These are phyloP conservation scores for Mucor velutinosus DNA, from an alignment of 371 early-diverging fungal genomes.

Conservation along the genomic window DNA sequence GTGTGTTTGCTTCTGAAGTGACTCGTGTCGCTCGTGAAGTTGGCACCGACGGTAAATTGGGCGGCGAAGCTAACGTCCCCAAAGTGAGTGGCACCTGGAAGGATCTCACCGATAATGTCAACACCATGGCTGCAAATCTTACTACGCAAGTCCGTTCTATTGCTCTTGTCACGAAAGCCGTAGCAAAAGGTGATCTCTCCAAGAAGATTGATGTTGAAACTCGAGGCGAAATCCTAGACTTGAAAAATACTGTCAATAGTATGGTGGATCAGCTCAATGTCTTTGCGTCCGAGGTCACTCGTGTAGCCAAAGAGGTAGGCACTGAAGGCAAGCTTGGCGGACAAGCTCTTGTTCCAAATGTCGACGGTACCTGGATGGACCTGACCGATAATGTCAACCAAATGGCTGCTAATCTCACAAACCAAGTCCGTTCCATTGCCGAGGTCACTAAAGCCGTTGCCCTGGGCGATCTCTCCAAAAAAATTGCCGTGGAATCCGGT, in stretches of 20 bases:
- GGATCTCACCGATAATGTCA: constrained; percentile 68
- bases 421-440: constrained; percentile 58
- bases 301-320: constrained; percentile 58
- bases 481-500: constrained; percentile 30
- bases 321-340: constrained; percentile 59
- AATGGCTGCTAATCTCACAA: constrained; percentile 60
- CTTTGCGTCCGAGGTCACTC: constrained; percentile 44
- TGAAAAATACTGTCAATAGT: constrained; percentile 42
- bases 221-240: constrained; percentile 37
- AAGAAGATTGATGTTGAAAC: constrained; percentile 37
- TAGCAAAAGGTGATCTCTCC: constrained; percentile 53
- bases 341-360: constrained; percentile 44
- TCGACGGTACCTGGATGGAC: constrained; percentile 65
- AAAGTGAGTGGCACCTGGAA: constrained; percentile 67
- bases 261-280: constrained; percentile 52
- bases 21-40: constrained; percentile 53
- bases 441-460: constrained; percentile 60
- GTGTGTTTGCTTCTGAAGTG: constrained; percentile 53
- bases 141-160: constrained; percentile 69
- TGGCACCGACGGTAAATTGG: constrained; percentile 57
- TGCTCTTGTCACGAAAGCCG: constrained; percentile 57
- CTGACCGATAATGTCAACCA: constrained; percentile 63
- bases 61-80: constrained; percentile 45
- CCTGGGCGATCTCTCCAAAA: constrained; percentile 47
- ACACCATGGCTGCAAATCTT: constrained; percentile 63